Evolutionary conservation across 2,329 filamentous ascomycete species (phyloP), one percentile per base, ranked within the genome.

Genomic region (Myriosclerotinia duriaeana): DNA sequence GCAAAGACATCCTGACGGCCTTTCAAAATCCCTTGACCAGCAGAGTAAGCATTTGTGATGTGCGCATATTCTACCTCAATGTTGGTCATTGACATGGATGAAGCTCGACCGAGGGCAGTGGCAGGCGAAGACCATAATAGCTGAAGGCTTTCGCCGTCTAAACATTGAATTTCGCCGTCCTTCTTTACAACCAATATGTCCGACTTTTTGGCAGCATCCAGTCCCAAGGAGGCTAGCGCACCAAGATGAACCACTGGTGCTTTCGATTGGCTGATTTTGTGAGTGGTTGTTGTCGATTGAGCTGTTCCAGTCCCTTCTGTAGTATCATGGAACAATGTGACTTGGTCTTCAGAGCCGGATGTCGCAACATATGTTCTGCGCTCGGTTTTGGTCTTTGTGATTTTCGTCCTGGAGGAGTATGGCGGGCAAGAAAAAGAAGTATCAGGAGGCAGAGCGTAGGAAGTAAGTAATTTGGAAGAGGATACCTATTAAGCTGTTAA

Each of bases 391-490:
- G 77, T 81, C 65, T 80, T 79, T 14, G 81, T 72, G 40, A 73
- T 64, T 69, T 72, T 76, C 55, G 79, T 79, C 71, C 85, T 81
- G 53, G 88, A 76, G 20, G 87, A 89, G 75, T 81, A 83, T 26
- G 86, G 83, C 11, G 86, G 77, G 76, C 87, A 89, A 64, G 85
- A 85, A 74, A 89, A 87, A 62, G 81, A 82, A 64, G 87, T 84
- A 75, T 88, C 85, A 1, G 87, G 87, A 36, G 87, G 85, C 68
- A 89, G 83, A 30, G 87, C 86, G 75, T 89, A 89, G 2, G 87
- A 89, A 8, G 87, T 89, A 72, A 89, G 82, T 69, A 89, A 79
- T 68, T 84, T 81, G 7, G 86, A 84, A 4, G 85, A 83, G 4
- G 86, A 81, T 55, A 89, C 80, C 87, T 89, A 69, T 67, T 40